Evolutionary conservation across 1,284 basidiomycete species (phyloP).

Genomic region (Cutaneotrichosporon arboriforme): DNA sequence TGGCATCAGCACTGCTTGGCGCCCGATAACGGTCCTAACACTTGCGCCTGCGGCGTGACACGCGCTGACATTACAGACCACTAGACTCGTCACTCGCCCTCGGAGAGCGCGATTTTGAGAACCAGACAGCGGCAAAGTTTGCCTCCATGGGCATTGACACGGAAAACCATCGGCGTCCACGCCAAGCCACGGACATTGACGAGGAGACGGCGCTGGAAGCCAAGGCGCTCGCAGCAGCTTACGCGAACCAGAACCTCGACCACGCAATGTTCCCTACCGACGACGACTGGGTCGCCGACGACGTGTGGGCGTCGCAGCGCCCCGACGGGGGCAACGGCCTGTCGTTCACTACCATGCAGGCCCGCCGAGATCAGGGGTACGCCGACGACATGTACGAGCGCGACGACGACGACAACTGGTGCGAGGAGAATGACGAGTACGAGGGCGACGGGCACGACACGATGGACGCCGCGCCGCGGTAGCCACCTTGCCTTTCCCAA

Average conservation of each 20-base stretch:
- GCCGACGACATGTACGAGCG: conserved; percentile 20
- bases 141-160: conserved; percentile 6
- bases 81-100: conserved; percentile 31
- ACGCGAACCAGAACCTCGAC: conserved; percentile 1
- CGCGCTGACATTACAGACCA: conserved; percentile 25
- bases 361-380: conserved; percentile 19
- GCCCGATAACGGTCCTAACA: too few relatives aligned
- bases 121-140: conserved; percentile 27
- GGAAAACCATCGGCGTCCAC: too few relatives aligned
- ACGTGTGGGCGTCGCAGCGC: conserved; percentile 7
- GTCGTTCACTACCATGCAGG: conserved; percentile 17
- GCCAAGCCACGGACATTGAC: neutral
- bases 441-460: conserved; percentile 7
- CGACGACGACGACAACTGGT: conserved; percentile 24
- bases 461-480: conserved; percentile 1
- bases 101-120: conserved; percentile 35
- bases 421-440: conserved; percentile 38
- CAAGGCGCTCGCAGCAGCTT: neutral
- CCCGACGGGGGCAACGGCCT: conserved; percentile 24
- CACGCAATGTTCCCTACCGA: conserved; percentile 21
- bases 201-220: conserved; percentile 9
- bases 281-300: conserved; percentile 12
- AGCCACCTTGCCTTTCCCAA: too few relatives aligned
- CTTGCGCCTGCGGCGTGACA: too few relatives aligned
- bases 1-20: too few relatives aligned